Base-by-base conservation (phyloP, 2,329 filamentous ascomycete species). In the Microdochium paspali region DNA sequence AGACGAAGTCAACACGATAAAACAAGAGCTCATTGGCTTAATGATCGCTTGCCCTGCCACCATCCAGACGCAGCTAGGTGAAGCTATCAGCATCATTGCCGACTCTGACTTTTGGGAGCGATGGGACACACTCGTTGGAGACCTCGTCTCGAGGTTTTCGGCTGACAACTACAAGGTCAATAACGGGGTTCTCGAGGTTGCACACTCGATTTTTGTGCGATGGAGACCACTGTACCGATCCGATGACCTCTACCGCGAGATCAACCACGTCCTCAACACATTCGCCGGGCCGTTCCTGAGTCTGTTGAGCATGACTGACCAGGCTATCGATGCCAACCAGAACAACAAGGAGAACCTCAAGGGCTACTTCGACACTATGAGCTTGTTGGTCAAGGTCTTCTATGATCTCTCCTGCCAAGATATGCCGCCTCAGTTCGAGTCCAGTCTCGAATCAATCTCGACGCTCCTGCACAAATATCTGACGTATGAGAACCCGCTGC, bases 341-440 rank as follows among this genome's bases (percentile, higher is more conserved):
- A 73, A 79, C 65, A 85, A 96, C 64, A 86, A 87, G 58, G 79
- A 77, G 4, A 79, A 75, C 15, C 75, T 98, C 42, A 82, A 84
- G 60, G 80, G 81, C 55, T 87, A 89, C 63, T 90, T 95, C 57
- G 82, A 87, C 53, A 89, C 90, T 3, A 76, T 98, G 53, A 90
- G 91, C 63, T 75, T 97, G 46, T 80, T 95, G 56, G 76, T 96
- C 56, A 95, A 95, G 71, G 82, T 98, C 44, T 82, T 97, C 62
- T 93, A 93, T 69, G 94, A 98, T 66, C 81, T 98, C 46, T 96
- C 90, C n/a, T 95, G 85, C 62, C 94, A 98, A 64, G 93, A 98
- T 65, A 77, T 98, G 57, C 90, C 93, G 15, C 90, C 91, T 2
- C 84, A 93, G 56, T 95, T 98, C 64, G 93, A 98, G 71, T 85